Percentiles rank a stretch among this genome's conserved stretches.
These are phyloP conservation scores for Echinochloa phyllopogon DNA, from an alignment of 176 grass and related monocot species.

Conservation along the genomic window DNA sequence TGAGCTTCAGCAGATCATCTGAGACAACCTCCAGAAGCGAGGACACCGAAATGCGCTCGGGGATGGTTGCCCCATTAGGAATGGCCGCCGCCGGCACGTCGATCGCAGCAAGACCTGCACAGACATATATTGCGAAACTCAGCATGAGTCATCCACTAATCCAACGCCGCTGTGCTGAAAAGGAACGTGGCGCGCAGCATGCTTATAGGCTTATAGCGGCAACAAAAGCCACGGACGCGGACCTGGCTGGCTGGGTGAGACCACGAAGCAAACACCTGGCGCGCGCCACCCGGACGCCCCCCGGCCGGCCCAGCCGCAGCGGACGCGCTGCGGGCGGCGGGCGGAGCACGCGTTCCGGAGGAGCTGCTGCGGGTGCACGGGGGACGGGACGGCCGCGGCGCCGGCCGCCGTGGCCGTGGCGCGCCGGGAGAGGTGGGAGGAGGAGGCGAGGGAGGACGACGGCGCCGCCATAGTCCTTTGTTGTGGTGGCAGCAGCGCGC, in stretches of 20 bases:
- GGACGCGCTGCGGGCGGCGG: background rate
- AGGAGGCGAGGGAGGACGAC: slow-evolving; percentile 42
- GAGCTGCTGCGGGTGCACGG: slow-evolving; percentile 4
- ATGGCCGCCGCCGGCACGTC: slow-evolving; percentile 37
- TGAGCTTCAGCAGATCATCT: slow-evolving; percentile 67
- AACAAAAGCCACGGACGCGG: background rate
- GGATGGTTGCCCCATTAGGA: slow-evolving; percentile 11
- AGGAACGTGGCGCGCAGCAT: no score
- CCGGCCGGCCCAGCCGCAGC: slow-evolving; percentile 14
- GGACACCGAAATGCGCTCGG: slow-evolving; percentile 45
- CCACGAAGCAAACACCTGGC: slow-evolving; percentile 56
- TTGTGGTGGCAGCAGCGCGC: background rate
- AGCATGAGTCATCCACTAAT: background rate
- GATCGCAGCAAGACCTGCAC: slow-evolving; percentile 42
- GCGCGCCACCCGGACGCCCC: slow-evolving; percentile 33
- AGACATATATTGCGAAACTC: background rate
- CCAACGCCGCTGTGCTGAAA: background rate
- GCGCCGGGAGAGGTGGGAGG: slow-evolving; percentile 14
- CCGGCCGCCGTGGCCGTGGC: background rate
- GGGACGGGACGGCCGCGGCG: background rate
- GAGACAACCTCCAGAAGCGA: slow-evolving; percentile 69
- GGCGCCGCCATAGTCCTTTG: slow-evolving; percentile 35
- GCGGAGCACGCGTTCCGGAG: background rate
- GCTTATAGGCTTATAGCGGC: background rate
- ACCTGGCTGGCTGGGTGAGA: slow-evolving; percentile 69